These are phyloP conservation scores for Nicotiana benthamiana DNA, from an alignment of 257 asterid species.

Conservation along the genomic window DNA sequence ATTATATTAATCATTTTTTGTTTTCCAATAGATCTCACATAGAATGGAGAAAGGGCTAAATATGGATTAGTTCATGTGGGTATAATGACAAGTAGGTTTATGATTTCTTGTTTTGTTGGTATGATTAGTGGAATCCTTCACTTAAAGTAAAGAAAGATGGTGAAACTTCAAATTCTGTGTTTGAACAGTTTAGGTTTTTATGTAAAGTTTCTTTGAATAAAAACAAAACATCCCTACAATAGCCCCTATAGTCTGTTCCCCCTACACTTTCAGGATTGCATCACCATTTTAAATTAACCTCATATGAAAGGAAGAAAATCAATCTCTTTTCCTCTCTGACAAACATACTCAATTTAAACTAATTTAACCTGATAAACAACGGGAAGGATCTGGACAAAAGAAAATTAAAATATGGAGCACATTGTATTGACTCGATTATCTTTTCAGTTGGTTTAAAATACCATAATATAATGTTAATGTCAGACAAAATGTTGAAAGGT, in stretches of 20 bases:
- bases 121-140: background rate
- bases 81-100: background rate
- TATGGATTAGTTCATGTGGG: background rate
- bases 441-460: background rate
- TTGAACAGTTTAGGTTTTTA: conserved; percentile 3
- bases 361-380: background rate
- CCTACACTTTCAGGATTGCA: background rate
- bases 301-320: background rate
- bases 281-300: background rate
- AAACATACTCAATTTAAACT: background rate
- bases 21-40: background rate
- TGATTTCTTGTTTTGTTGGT: background rate
- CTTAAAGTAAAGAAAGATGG: background rate
- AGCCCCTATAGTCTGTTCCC: background rate
- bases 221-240: conserved; percentile 7
- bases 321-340: background rate
- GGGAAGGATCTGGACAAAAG: background rate
- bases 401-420: background rate
- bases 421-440: background rate
- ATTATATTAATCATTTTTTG: no score
- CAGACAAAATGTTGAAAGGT: background rate
- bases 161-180: background rate
- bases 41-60: background rate
- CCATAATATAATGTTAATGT: background rate
- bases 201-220: conserved; percentile 6